A percentile compares a stretch with the other conserved stretches of the same genome.
Evolutionary conservation across 2,329 filamentous ascomycete genomes (phyloP).

Genomic region (Calonectria fujianensis): DNA sequence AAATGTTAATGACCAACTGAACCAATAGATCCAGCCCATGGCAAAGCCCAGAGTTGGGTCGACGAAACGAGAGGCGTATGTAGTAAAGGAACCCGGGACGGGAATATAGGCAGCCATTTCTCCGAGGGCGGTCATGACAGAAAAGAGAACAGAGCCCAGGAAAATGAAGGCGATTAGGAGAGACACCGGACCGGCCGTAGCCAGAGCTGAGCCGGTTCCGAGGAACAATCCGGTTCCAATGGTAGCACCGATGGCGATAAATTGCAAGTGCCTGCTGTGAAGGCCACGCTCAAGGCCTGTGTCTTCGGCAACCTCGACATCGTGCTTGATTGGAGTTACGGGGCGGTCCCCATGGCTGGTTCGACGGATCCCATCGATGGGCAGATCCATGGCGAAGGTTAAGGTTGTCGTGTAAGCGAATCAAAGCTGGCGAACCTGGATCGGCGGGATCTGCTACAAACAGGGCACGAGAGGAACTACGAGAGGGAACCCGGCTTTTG

Average conservation of each 20-base stretch:
- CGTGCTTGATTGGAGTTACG: constrained; percentile 45
- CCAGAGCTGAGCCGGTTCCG: constrained; percentile 77
- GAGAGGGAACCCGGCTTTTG: constrained; percentile 11
- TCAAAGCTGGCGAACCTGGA: background rate
- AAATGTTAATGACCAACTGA: constrained; percentile 83
- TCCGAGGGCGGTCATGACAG: constrained; percentile 81
- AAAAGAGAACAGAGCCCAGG: constrained; percentile 83
- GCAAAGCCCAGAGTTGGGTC: constrained; percentile 83
- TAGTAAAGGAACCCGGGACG: constrained; percentile 84
- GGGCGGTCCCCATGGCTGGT: constrained; percentile 12
- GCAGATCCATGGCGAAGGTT: constrained; percentile 7
- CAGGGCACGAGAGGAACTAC: background rate
- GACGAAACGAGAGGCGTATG: constrained; percentile 84
- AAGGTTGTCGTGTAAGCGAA: background rate
- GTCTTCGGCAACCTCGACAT: constrained; percentile 60
- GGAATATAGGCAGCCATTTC: constrained; percentile 88
- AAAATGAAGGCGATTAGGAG: constrained; percentile 81
- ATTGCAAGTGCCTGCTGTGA: constrained; percentile 66
- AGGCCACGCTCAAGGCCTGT: constrained; percentile 62
- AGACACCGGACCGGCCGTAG: constrained; percentile 78
- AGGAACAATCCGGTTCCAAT: constrained; percentile 85
- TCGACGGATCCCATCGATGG: constrained; percentile 15
- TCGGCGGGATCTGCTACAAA: background rate
- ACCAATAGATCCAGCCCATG: constrained; percentile 92
- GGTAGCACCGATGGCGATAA: constrained; percentile 75